Conservation (phyloP, 75 land plant genomes). For the Selaginella tamariscina region DNA sequence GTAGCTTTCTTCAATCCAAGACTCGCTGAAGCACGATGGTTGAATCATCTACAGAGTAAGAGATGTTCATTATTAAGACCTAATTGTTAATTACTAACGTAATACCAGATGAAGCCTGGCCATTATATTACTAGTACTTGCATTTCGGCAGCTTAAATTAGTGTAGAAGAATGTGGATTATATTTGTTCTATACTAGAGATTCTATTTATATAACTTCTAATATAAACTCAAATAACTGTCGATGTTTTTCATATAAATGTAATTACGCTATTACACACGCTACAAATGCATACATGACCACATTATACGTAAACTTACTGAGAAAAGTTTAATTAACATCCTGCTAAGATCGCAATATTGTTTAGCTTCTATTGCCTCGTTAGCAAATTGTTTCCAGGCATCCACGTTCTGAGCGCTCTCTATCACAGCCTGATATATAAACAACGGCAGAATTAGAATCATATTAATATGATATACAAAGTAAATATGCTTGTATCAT, state of each 20-base stretch:
- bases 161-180: too few species aligned
- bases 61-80: not conserved
- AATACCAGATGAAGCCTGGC: too few species aligned
- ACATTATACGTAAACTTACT: not conserved
- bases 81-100: too few species aligned
- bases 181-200: too few species aligned
- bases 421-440: not conserved
- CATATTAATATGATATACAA: not conserved
- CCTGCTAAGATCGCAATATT: slow-evolving; percentile 2
- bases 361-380: not conserved
- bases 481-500: too few species aligned
- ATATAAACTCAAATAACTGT: too few species aligned
- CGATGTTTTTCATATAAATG: too few species aligned
- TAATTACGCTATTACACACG: too few species aligned
- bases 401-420: slow-evolving; percentile 1
- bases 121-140: too few species aligned
- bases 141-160: too few species aligned
- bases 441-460: not conserved
- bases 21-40: not conserved
- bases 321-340: not conserved
- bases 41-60: slow-evolving; percentile 9
- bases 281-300: too few species aligned
- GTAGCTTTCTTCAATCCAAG: not conserved
- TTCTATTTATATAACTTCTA: too few species aligned
- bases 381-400: slow-evolving; percentile 6